Conservation (phyloP, 257 asterid genomes). For the Leonotis leonurus region DNA sequence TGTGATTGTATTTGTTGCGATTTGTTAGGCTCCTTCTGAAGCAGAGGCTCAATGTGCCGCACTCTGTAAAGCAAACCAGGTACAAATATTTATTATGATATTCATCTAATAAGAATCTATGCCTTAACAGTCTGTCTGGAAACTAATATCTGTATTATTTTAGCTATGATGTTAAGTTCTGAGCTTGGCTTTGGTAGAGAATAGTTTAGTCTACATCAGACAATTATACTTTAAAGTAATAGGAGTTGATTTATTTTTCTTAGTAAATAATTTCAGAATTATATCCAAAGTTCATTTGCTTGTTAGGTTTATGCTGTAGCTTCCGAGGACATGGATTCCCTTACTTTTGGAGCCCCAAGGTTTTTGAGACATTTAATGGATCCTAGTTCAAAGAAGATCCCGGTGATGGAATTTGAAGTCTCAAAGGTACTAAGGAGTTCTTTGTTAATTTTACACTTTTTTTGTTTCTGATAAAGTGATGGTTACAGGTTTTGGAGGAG, state of each 20-base stretch:
- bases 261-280: background rate
- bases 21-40: constrained; percentile 88
- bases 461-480: constrained; percentile 13
- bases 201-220: background rate
- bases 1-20: constrained; percentile 9
- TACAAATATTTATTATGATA: constrained; percentile 18
- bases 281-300: constrained; percentile 13
- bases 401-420: constrained; percentile 98
- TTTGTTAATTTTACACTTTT: constrained; percentile 6
- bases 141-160: background rate
- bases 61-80: constrained; percentile 76
- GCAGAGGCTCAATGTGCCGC: constrained; percentile 98
- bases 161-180: background rate
- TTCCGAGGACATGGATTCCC: constrained; percentile 98
- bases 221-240: constrained; percentile 1
- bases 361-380: constrained; percentile 98
- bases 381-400: constrained; percentile 93
- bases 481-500: constrained; percentile 73
- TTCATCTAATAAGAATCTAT: constrained; percentile 12
- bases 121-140: background rate
- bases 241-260: background rate
- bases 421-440: constrained; percentile 52
- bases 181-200: background rate
- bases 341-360: constrained; percentile 90
- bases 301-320: constrained; percentile 92